Evolutionary conservation across 148 eudicot genomes (phyloP).

Genomic region (Pouteria glomerata): DNA sequence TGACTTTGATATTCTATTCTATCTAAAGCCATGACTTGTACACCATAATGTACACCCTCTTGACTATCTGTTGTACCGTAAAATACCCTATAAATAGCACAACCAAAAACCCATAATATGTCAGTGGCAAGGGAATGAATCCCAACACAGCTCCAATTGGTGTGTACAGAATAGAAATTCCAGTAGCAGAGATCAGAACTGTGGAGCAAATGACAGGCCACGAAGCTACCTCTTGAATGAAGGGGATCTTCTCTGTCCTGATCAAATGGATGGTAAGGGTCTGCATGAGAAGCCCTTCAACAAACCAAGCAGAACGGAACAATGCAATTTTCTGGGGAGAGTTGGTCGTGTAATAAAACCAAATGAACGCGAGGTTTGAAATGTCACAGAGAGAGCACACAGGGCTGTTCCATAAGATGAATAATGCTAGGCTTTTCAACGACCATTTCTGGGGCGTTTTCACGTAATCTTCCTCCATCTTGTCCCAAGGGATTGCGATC

Average conservation of each 20-base stretch:
- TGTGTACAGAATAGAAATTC: slow-evolving; percentile 24
- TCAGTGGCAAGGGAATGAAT: slow-evolving; percentile 23
- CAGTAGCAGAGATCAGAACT: slow-evolving; percentile 28
- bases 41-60: slow-evolving; percentile 36
- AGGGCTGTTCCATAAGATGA: slow-evolving; percentile 44
- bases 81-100: slow-evolving; percentile 40
- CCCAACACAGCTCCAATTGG: slow-evolving; percentile 34
- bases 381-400: slow-evolving; percentile 39
- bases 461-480: slow-evolving; percentile 44
- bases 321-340: slow-evolving; percentile 1
- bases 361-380: slow-evolving; percentile 29
- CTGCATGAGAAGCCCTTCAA: slow-evolving; percentile 50
- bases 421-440: slow-evolving; percentile 28
- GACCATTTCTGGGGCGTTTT: slow-evolving; percentile 41
- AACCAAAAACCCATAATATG: slow-evolving; percentile 38
- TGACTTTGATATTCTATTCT: slow-evolving; percentile 4
- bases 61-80: slow-evolving; percentile 35
- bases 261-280: slow-evolving; percentile 45
- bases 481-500: slow-evolving; percentile 49
- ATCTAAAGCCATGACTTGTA: slow-evolving; percentile 44
- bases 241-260: slow-evolving; percentile 42
- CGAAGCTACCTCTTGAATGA: slow-evolving; percentile 48
- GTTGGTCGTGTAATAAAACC: slow-evolving; percentile 28
- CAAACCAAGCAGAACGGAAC: slow-evolving; percentile 37
- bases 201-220: slow-evolving; percentile 47